Base-by-base conservation (phyloP, 495 filamentous ascomycete genomes). In the Hypoxylon fragiforme region DNA sequence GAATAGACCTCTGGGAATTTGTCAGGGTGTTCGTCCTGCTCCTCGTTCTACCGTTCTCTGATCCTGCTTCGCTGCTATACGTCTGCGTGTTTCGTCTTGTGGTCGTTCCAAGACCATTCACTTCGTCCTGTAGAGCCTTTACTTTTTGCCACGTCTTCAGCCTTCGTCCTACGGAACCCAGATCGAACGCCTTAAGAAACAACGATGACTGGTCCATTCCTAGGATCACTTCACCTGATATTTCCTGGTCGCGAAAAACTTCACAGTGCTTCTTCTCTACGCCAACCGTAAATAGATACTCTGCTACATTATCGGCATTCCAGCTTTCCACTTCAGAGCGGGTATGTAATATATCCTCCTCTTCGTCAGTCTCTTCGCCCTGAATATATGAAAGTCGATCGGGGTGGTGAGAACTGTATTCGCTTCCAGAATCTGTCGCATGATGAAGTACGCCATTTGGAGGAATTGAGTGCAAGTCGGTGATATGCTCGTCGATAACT, bases 401-500 rank as follows among this genome's bases (percentile, higher is more conserved):
- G 56, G 85, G 84, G 19, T 89, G 50, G 44, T 90, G 84, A 50
- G 80, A 88, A 68, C 90, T 94, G 65, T 95, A 96, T 67, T 95
- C 90, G 72, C 90, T 95, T 12, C 82, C 89, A 15, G 90, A 94
- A 68, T 94, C 91, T 49, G 84, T 90, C n/a, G 80, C 73, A 15
- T 80, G 76, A 43, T 85, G 81, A 18, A 66, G 49, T 37, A 51
- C 57, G 15, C 71, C 68, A 46, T 74, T 77, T 53, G 71, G 66
- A 31, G 85, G 81, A 36, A 90, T 82, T 4, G 85, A 90, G 66
- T 85, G 85, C 48, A 99, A 85, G 66, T 96, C 90, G 18, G 91
- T 96, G 39, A 99, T 97, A 67, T 97, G 95, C 70, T 99, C 95
- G 63, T 99, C 83, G 63, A 99, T 99, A 24, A 97, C 95, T 62